Evolutionary conservation across 345 rosid species (phyloP), one percentile per base, ranked within the genome.

Genomic region (Brassica rapa): DNA sequence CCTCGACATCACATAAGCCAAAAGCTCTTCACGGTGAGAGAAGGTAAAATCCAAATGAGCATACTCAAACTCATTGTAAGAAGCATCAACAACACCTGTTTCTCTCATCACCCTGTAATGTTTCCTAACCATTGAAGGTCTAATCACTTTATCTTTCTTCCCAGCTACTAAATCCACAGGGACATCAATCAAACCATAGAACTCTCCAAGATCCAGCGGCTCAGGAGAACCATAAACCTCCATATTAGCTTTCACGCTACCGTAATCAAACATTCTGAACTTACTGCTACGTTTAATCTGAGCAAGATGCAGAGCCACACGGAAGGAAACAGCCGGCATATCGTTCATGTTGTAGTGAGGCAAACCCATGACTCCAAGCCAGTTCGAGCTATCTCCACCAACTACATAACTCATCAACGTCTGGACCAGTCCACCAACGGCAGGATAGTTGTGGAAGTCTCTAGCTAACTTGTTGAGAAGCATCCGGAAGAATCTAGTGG

Each of bases 281-380:
- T 75, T 90, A 25, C 86, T 80, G 1, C 90, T 46, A n/a, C 72
- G 90, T 80, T 95, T 93, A 41, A 95, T 87, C 75, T 95, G 99
- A 14, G 98, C 96, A 76, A 95, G 92, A 81, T 93, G 98, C 24
- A 83, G 91, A 70, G 80, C 91, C 69, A 95, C 96, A 0, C 81
- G 85, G 62, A 87, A 86, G 0, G 99, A 88, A 21, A 93, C 82
- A 43, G 93, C 99, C 0, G 98, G 98, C 98, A 95, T 95, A 81
- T 95, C 98, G 66, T 95, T 89, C 97, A 95, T 93, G 84, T 95
- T 95, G 70, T 91, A 95, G 84, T 93, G 99, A 12, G 99, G 91
- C 71, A 90, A 76, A 6, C 99, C 97, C 65, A 95, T 71, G 70
- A 90, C 94, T 25, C 98, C 99, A 1, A 95, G 80, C 99, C 98